Percentiles rank a stretch among this genome's conserved stretches.
Conservation (phyloP, 306 rosid species). For the Prosopis cineraria region DNA sequence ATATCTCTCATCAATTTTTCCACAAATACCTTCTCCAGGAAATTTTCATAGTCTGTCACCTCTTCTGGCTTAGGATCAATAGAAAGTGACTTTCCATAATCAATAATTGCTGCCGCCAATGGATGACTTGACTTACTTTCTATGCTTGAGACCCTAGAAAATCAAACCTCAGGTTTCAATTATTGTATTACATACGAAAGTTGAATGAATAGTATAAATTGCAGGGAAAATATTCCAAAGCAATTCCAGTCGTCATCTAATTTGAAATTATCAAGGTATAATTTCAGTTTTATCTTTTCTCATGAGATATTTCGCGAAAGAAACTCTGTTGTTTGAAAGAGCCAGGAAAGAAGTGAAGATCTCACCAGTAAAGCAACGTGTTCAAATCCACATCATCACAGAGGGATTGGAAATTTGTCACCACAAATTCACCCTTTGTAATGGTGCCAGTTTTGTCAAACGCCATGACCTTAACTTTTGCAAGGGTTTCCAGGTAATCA, state of each 20-base stretch:
- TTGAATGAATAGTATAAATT: neutral
- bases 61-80: slow-evolving; percentile 75
- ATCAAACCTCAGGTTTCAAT: slow-evolving; percentile 3
- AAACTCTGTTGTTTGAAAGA: neutral
- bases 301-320: neutral
- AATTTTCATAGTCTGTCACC: slow-evolving; percentile 73
- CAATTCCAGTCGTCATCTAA: neutral
- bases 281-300: neutral
- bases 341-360: neutral
- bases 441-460: slow-evolving; percentile 97
- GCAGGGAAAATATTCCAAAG: neutral
- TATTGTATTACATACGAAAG: neutral
- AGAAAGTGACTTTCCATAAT: slow-evolving; percentile 68
- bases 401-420: slow-evolving; percentile 66
- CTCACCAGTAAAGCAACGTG: slow-evolving; percentile 81
- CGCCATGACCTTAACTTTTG: slow-evolving; percentile 71
- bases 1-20: slow-evolving; percentile 65
- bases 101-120: slow-evolving; percentile 78
- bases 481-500: slow-evolving; percentile 73
- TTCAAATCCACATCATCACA: slow-evolving; percentile 56
- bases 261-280: neutral
- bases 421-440: slow-evolving; percentile 87
- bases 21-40: slow-evolving; percentile 89
- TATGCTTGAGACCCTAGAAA: slow-evolving; percentile 82
- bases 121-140: slow-evolving; percentile 99